These are phyloP conservation scores for Fusarium subtropicale DNA, from an alignment of 2,329 filamentous ascomycete genomes.

Conservation along the genomic window DNA sequence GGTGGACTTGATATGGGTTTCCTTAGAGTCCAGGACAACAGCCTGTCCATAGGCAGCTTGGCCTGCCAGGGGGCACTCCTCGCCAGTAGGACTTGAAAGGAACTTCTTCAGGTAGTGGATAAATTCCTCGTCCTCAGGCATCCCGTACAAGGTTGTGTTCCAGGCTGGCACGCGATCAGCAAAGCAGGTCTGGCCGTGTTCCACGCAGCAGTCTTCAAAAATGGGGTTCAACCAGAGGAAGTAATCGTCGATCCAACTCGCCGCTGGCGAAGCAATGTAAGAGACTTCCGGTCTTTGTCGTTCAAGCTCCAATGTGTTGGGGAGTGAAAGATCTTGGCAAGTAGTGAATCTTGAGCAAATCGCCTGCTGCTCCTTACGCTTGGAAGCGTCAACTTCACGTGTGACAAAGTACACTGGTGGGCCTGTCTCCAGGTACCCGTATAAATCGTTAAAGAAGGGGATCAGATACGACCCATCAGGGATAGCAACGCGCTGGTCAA, in stretches of 20 bases:
- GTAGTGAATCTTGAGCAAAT: slow-evolving; percentile 92
- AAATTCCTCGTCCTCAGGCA: slow-evolving; percentile 95
- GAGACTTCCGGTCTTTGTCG: slow-evolving; percentile 88
- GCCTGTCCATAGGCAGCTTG: slow-evolving; percentile 88
- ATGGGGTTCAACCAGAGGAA: slow-evolving; percentile 96
- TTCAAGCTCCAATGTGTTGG: slow-evolving; percentile 93
- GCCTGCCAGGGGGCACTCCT: slow-evolving; percentile 88
- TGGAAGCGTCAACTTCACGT: slow-evolving; percentile 80
- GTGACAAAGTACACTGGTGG: slow-evolving; percentile 98
- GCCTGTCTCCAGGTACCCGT: slow-evolving; percentile 89
- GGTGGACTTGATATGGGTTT: slow-evolving; percentile 77
- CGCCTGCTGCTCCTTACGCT: slow-evolving; percentile 81
- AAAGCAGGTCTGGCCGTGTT: slow-evolving; percentile 81
- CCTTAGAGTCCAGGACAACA: slow-evolving; percentile 78
- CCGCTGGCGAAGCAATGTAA: slow-evolving; percentile 87
- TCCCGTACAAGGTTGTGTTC: slow-evolving; percentile 89
- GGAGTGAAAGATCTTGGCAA: slow-evolving; percentile 84
- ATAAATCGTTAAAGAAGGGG: slow-evolving; percentile 95
- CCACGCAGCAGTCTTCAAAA: slow-evolving; percentile 76
- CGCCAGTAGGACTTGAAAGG: slow-evolving; percentile 81
- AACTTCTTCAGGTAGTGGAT: slow-evolving; percentile 86
- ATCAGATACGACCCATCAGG: slow-evolving; percentile 96
- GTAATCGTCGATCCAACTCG: slow-evolving; percentile 97
- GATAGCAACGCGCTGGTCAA: slow-evolving; percentile 95
- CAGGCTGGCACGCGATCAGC: slow-evolving; percentile 79